phyloP scores from a whole-genome alignment of 2,329 filamentous ascomycete genomes.

The Aspergillus sp. region DNA sequence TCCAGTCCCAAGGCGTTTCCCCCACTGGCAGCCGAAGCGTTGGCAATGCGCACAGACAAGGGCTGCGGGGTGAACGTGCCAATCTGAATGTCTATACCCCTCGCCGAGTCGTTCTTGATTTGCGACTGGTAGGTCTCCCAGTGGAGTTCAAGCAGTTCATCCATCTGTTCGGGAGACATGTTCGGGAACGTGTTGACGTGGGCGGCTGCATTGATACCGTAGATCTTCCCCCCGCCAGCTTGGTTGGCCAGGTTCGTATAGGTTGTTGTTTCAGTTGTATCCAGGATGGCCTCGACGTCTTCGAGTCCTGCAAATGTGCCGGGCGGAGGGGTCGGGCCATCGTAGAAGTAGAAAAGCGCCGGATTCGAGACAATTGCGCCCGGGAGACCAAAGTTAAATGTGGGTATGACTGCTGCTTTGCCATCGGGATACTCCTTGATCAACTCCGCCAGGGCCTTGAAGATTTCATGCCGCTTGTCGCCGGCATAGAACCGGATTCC shows the following conservation, averaged over 20 bases:
- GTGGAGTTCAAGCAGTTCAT: constrained; percentile 3
- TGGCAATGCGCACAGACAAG: constrained; percentile 6
- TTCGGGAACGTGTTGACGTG: constrained; percentile 12
- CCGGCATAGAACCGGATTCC: constrained; percentile 4
- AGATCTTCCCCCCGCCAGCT: constrained; percentile 10
- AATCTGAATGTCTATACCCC: constrained; percentile 4
- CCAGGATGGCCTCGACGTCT: constrained; percentile 5
- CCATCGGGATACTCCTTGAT: constrained; percentile 10
- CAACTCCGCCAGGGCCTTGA: constrained; percentile 3
- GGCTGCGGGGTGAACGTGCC: constrained; percentile 10
- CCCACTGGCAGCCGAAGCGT: neutral
- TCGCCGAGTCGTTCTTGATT: constrained; percentile 4
- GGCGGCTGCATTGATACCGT: constrained; percentile 9
- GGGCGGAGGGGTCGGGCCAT: neutral
- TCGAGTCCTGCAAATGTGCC: constrained; percentile 10
- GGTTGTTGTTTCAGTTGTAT: constrained; percentile 4
- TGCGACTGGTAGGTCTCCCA: constrained; percentile 8
- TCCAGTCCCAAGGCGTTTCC: constrained; percentile 10
- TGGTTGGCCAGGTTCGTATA: constrained; percentile 7
- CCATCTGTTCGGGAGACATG: constrained; percentile 1
- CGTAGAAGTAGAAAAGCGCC: constrained; percentile 14
- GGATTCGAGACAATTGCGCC: constrained; percentile 7
- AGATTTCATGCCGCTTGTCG: constrained; percentile 6
- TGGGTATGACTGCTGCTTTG: constrained; percentile 11
- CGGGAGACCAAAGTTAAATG: constrained; percentile 8